Evolutionary conservation across 163 green algal species (phyloP).

Genomic region (Picocystis sp.): DNA sequence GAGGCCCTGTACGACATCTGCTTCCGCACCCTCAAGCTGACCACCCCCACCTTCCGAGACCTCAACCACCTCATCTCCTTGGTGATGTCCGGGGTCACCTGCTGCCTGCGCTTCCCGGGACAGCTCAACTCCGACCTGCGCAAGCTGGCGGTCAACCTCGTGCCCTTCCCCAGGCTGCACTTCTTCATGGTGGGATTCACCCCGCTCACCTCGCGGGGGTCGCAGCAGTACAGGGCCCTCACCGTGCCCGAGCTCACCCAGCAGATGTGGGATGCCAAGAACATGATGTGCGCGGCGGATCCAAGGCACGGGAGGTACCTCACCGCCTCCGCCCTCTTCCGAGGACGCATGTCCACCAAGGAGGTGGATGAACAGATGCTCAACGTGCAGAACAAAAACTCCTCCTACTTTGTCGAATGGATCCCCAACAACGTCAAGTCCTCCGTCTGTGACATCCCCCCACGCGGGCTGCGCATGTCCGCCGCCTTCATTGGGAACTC

Average conservation of each 20-base stretch:
- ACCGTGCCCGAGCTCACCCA: slow-evolving; percentile 94
- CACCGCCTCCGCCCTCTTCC: slow-evolving; percentile 88
- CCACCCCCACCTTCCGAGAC: slow-evolving; percentile 93
- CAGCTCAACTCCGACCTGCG: slow-evolving; percentile 90
- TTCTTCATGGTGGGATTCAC: slow-evolving; percentile 97
- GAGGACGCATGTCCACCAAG: slow-evolving; percentile 81
- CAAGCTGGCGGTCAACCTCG: slow-evolving; percentile 93
- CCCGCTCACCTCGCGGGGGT: slow-evolving; percentile 78
- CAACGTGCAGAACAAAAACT: slow-evolving; percentile 99
- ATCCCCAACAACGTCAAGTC: slow-evolving; percentile 99
- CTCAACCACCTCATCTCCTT: slow-evolving; percentile 97
- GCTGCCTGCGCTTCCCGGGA: slow-evolving; percentile 91
- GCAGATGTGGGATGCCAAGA: slow-evolving; percentile 10
- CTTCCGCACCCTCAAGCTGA: slow-evolving; percentile 98
- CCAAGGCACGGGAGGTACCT: slow-evolving; percentile 90
- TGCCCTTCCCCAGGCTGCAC: slow-evolving; percentile 93
- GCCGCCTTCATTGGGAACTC: slow-evolving; percentile 98
- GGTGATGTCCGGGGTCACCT: slow-evolving; percentile 96
- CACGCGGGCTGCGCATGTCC: slow-evolving; percentile 78
- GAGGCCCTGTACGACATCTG: slow-evolving; percentile 99
- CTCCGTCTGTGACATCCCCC: slow-evolving; percentile 90
- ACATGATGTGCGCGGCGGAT: slow-evolving; percentile 52
- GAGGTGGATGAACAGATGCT: slow-evolving; percentile 60
- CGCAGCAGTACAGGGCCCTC: slow-evolving; percentile 81
- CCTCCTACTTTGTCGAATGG: slow-evolving; percentile 98